Evolutionary conservation across 805 yeast genomes (phyloP), one percentile per base, ranked within the genome.

Genomic region (Teunomyces stri): DNA sequence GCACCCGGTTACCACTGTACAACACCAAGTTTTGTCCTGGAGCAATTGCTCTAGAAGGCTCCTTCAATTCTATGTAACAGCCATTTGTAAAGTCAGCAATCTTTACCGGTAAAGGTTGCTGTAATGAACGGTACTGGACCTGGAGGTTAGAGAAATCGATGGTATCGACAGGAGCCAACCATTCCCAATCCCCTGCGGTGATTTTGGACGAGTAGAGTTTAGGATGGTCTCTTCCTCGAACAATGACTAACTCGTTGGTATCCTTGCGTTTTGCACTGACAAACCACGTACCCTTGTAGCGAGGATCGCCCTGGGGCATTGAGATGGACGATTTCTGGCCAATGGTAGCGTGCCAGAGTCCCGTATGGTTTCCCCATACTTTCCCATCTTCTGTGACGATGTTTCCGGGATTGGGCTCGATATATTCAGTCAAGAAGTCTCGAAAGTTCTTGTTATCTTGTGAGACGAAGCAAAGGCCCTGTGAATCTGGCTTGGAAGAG

Each of bases 331-430:
- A 77, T 51, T 84, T 80, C 66, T 94, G 98, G 0, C 99, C 99
- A 18, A 92, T 81, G 0, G 99, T 94, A n/a, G 89, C 92, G 41
- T 87, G 82, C 98, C 98, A 94, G 7, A 94, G 62, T 0, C 99
- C 99, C 22, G 77, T 69, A 64, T 94, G 99, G 42, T 64, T 57
- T 0, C 97, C 98, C 81, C 94, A 89, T 0, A 81, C 73, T 44
- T 67, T 70, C 4, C 96, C 96, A 47, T 81, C 85, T 47, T 77
- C 80, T 0, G 91, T 85, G n/a, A 89, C 74, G 6, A 94, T 81
- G 50, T 87, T 77, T 0, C 98, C 99, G 0, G 89, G 89, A 5
- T 74, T 73, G 1, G 86, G 84, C 10, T 75, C 78, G 3, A 92
- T 72, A 58, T 85, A 94, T 53, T 90, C 92, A 48, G 76, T 73